Percentiles rank a stretch among this genome's conserved stretches.
These are phyloP conservation scores for Urochloa ruziziensis DNA, from an alignment of 176 grass and related monocot genomes.

Conservation along the genomic window DNA sequence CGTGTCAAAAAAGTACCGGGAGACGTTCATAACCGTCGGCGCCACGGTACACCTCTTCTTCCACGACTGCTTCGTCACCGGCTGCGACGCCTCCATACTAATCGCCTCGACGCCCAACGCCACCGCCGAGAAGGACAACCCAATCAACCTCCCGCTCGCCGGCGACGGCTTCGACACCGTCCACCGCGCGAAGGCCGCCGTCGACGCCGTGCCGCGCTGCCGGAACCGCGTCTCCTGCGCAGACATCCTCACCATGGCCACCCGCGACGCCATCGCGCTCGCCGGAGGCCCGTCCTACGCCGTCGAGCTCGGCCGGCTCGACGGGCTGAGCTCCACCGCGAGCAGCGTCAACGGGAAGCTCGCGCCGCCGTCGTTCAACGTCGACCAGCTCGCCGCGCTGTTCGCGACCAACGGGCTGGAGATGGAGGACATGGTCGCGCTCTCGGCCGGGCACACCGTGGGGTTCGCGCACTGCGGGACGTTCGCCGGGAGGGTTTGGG, in stretches of 20 bases:
- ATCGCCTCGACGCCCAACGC: slow-evolving; percentile 41
- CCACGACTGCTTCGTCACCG: slow-evolving; percentile 64
- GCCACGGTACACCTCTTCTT: slow-evolving; percentile 61
- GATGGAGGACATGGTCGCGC: slow-evolving; percentile 51
- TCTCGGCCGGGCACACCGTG: slow-evolving; percentile 56
- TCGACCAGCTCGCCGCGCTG: slow-evolving; percentile 41
- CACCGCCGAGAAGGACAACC: slow-evolving; percentile 56
- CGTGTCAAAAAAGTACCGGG: slow-evolving; percentile 31
- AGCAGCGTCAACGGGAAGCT: slow-evolving; percentile 50
- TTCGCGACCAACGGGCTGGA: slow-evolving; percentile 59
- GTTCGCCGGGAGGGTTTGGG: slow-evolving; percentile 37
- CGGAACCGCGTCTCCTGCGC: slow-evolving; percentile 58
- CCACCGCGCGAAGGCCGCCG: slow-evolving; percentile 48
- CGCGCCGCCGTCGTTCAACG: slow-evolving; percentile 27
- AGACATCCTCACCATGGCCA: slow-evolving; percentile 61
- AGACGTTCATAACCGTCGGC: slow-evolving; percentile 47
- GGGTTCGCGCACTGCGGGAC: slow-evolving; percentile 70
- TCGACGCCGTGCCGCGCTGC: slow-evolving; percentile 66
- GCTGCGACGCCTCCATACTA: slow-evolving; percentile 67
- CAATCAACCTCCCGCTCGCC: slow-evolving; percentile 42
- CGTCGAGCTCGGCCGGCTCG: slow-evolving; percentile 68
- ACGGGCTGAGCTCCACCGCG: slow-evolving; percentile 45
- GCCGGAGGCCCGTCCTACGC: slow-evolving; percentile 60
- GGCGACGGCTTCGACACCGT: slow-evolving; percentile 65
- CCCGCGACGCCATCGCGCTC: slow-evolving; percentile 57